Conservation (phyloP, 352 stramenopile genomes). For the Phytopythium mirpurense region DNA sequence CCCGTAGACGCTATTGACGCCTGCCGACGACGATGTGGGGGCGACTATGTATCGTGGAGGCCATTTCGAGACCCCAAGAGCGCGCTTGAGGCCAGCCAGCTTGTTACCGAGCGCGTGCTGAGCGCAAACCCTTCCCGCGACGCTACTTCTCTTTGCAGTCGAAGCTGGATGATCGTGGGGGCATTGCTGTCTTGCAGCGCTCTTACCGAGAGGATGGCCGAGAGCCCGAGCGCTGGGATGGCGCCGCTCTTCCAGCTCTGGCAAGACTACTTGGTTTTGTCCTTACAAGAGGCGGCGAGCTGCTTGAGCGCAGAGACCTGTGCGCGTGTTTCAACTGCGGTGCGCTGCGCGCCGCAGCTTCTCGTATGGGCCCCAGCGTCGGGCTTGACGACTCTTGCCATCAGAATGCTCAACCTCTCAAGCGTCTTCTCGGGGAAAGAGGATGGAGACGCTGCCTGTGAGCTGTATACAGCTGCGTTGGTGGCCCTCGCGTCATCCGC, state of each 20-base stretch:
- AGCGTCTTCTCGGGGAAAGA: not conserved
- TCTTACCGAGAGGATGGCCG: not conserved
- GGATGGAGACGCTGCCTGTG: too few species aligned
- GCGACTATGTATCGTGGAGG: constrained; percentile 23
- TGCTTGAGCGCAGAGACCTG: not conserved
- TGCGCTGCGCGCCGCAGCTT: not conserved
- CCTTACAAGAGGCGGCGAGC: not conserved
- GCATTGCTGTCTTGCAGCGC: not conserved
- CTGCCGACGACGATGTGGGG: not conserved
- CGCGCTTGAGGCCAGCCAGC: constrained; percentile 7
- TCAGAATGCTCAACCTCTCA: not conserved
- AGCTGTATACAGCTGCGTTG: not conserved
- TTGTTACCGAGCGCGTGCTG: constrained; percentile 19
- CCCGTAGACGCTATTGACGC: too few species aligned
- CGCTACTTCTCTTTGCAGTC: not conserved
- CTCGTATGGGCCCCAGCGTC: not conserved
- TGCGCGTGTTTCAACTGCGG: not conserved
- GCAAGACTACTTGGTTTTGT: not conserved
- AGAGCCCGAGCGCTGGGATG: not conserved
- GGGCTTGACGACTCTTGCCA: not conserved
- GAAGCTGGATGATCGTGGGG: not conserved
- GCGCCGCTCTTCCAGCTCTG: not conserved
- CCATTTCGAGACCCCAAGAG: constrained; percentile 32
- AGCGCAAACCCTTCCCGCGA: not conserved
- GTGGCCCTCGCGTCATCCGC: not conserved